phyloP scores from a whole-genome alignment of 2,329 filamentous ascomycete genomes.

The Colletotrichum limetticola region DNA sequence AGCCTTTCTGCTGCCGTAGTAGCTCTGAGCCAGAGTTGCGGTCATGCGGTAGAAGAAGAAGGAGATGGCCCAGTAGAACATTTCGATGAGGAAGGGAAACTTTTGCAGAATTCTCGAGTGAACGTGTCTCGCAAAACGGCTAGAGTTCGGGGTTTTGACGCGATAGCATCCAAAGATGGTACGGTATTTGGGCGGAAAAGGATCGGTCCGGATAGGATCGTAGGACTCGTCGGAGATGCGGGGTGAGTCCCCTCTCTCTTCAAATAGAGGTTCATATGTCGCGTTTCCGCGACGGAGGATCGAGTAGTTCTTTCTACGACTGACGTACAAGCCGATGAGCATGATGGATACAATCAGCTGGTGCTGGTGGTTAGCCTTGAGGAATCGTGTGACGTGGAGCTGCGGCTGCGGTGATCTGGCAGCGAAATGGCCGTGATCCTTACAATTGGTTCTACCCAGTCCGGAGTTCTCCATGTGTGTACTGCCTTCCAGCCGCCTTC shows the following conservation, averaged over 20 bases:
- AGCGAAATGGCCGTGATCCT: constrained; percentile 18
- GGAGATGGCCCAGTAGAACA: constrained; percentile 79
- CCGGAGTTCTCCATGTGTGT: constrained; percentile 43
- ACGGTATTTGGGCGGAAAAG: constrained; percentile 58
- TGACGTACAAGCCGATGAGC: constrained; percentile 49
- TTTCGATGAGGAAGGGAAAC: constrained; percentile 75
- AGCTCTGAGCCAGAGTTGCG: constrained; percentile 58
- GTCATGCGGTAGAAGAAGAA: constrained; percentile 72
- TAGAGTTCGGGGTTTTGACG: constrained; percentile 67
- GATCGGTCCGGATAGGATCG: constrained; percentile 39
- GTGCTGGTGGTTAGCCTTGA: constrained; percentile 8
- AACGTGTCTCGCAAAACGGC: constrained; percentile 67
- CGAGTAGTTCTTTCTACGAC: constrained; percentile 48
- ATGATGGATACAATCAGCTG: constrained; percentile 51
- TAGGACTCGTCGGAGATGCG: constrained; percentile 38
- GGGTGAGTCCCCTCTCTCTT: constrained; percentile 38
- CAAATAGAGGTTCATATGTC: constrained; percentile 38
- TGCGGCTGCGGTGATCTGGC: not conserved
- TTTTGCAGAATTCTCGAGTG: constrained; percentile 74
- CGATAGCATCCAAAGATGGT: constrained; percentile 57
- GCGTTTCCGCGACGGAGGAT: constrained; percentile 39
- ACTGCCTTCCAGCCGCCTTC: constrained; percentile 40
- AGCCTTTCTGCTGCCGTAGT: constrained; percentile 54
- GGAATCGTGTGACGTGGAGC: not conserved
- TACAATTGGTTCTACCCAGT: constrained; percentile 48